Evolutionary conservation across 2,329 filamentous ascomycete species (phyloP), one percentile per base, ranked within the genome.

Genomic region (Penicillium griseofulvum): DNA sequence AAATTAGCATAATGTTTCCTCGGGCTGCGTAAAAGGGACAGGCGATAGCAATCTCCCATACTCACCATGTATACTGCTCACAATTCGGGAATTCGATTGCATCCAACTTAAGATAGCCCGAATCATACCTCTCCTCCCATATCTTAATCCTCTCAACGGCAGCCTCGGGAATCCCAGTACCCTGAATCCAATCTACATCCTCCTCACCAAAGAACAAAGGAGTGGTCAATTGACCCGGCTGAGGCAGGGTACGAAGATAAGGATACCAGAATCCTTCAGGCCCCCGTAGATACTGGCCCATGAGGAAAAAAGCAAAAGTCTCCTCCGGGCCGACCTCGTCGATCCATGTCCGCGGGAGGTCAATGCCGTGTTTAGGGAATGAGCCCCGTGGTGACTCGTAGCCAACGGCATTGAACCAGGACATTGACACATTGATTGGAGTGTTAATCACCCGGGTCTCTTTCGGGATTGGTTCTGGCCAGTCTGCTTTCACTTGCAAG

Each of bases 221-320:
- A 14, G 87, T 79, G 0, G 74, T 77, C 76, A 88, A 81, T 1
- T 84, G 74, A 10, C 80, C 78, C 0, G 86, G 86, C 56, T 84
- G 82, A 1, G 88, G 87, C 0, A 91, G 77, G 0, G 83, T 82
- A 10, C 74, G 73, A 60, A 91, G 82, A 71, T 91, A 91, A 1
- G 85, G 81, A 68, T 76, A 79, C 88, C 88, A 91, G 61, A 83
- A 84, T 0, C 87, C 88, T 2, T 78, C 65, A 2, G 71, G 52
- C 1, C 81, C 82, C 2, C 80, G 71, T 31, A 90, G 76, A 65
- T 84, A 86, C 68, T 91, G 84, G 57, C 86, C 83, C 67, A 89
- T 79, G 6, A 91, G 78, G 59, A 89, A 87, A 71, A 90, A 87
- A 4, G 86, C 81, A 9, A 84, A 81, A 46, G 86, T 73, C 54